Conservation (phyloP, 108 stramenopile genomes). For the Skeletonema grethae region DNA sequence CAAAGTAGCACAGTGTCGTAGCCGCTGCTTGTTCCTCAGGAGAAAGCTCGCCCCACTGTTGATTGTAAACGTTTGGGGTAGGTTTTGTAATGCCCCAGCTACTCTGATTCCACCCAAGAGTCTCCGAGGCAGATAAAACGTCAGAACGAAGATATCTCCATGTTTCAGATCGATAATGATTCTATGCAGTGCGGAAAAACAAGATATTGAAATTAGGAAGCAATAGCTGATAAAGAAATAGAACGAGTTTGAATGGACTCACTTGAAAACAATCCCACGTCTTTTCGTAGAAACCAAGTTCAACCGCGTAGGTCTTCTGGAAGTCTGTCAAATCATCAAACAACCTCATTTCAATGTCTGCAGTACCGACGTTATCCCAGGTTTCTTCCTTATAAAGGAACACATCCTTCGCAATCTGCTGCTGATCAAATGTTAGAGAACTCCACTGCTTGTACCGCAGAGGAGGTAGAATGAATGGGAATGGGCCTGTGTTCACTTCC, state of each 20-base stretch:
- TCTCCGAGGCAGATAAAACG: slow-evolving; percentile 22
- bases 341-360: slow-evolving; percentile 33
- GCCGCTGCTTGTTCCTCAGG: slow-evolving; percentile 24
- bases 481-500: neutral
- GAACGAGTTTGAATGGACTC: neutral
- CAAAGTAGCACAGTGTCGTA: slow-evolving; percentile 38
- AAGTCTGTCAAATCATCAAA: slow-evolving; percentile 32
- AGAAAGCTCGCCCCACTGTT: slow-evolving; percentile 27
- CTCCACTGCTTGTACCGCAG: slow-evolving; percentile 33
- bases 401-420: slow-evolving; percentile 14
- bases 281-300: slow-evolving; percentile 39
- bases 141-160: slow-evolving; percentile 42
- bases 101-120: slow-evolving; percentile 38
- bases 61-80: slow-evolving; percentile 16
- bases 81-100: slow-evolving; percentile 22
- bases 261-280: slow-evolving; percentile 61
- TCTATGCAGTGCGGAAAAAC: neutral
- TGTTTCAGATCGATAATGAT: slow-evolving; percentile 42
- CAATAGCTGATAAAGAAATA: neutral
- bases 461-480: slow-evolving; percentile 17
- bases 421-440: slow-evolving; percentile 22
- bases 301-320: slow-evolving; percentile 29
- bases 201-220: neutral
- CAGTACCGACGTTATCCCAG: slow-evolving; percentile 41
- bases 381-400: slow-evolving; percentile 33